Percentiles rank a stretch among this genome's conserved stretches.
phyloP scores from a whole-genome alignment of 1,284 basidiomycete genomes.

The Leccinum ponderosum region DNA sequence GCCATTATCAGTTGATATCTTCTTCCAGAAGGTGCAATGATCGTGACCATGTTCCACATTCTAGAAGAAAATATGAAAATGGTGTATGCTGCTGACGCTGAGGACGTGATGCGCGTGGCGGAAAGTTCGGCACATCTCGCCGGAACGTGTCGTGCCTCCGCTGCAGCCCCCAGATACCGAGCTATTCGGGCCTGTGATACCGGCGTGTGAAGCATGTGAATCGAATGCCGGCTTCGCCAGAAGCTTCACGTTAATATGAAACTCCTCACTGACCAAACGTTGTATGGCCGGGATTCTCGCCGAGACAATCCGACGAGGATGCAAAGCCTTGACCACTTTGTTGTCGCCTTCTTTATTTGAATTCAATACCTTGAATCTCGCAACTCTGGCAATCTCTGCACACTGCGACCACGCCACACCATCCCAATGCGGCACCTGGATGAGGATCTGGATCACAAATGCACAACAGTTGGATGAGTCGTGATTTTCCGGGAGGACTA shows the following conservation, averaged over 20 bases:
- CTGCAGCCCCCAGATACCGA: background rate
- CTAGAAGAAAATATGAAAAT: background rate
- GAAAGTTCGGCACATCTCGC: background rate
- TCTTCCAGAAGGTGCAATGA: background rate
- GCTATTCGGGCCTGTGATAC: background rate
- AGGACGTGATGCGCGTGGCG: background rate
- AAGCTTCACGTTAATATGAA: background rate
- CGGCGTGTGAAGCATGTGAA: background rate
- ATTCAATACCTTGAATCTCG: background rate
- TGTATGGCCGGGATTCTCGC: background rate
- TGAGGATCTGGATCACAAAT: background rate
- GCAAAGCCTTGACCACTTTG: background rate
- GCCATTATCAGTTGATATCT: background rate
- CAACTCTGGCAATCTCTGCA: background rate
- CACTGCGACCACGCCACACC: background rate
- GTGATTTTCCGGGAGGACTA: background rate
- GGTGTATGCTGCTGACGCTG: background rate
- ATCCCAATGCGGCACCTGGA: background rate
- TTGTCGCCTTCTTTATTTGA: background rate
- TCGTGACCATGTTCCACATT: background rate
- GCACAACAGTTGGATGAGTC: background rate
- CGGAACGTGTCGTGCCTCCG: background rate
- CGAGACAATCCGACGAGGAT: background rate
- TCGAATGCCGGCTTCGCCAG: background rate
- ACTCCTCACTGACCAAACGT: background rate